A percentile compares a stretch with the other conserved stretches of the same genome.
Evolutionary conservation across 805 yeast species (phyloP).

Genomic region (Blastobotrys chiropterorum): DNA sequence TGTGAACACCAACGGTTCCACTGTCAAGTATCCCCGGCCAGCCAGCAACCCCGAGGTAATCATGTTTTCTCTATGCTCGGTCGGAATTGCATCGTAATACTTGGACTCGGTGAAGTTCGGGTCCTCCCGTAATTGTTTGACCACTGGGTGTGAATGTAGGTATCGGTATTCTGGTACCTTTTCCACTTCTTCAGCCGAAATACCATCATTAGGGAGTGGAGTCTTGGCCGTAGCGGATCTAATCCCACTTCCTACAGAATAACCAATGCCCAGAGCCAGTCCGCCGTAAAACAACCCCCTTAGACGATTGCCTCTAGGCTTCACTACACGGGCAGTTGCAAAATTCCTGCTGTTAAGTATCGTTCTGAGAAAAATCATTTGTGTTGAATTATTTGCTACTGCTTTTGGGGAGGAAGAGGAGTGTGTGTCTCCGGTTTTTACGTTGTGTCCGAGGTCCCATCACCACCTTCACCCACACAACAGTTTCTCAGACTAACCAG

Average conservation of each 20-base stretch:
- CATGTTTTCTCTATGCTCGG: constrained; percentile 15
- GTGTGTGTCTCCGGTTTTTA: neutral
- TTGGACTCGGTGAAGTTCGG: constrained; percentile 21
- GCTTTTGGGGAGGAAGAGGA: neutral
- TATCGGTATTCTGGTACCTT: constrained; percentile 6
- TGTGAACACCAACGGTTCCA: constrained; percentile 67
- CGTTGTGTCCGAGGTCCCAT: neutral
- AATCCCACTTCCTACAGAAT: neutral
- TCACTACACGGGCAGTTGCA: neutral
- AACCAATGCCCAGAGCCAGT: neutral
- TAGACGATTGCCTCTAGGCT: neutral
- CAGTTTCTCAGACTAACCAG: too few relatives aligned
- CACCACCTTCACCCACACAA: neutral
- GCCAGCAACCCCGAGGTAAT: constrained; percentile 57
- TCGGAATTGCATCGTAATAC: constrained; percentile 26
- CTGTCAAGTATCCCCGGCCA: constrained; percentile 61
- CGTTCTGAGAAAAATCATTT: neutral
- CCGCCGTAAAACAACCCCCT: neutral
- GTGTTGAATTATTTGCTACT: too few relatives aligned
- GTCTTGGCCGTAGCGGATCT: neutral
- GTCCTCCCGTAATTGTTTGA: constrained; percentile 21
- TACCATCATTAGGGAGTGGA: neutral
- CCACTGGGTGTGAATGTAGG: constrained; percentile 19
- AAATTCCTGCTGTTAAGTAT: neutral
- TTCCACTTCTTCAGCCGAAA: constrained; percentile 1